phyloP scores from a whole-genome alignment of 768 basidiomycete genomes.

The Suillus sp. region DNA sequence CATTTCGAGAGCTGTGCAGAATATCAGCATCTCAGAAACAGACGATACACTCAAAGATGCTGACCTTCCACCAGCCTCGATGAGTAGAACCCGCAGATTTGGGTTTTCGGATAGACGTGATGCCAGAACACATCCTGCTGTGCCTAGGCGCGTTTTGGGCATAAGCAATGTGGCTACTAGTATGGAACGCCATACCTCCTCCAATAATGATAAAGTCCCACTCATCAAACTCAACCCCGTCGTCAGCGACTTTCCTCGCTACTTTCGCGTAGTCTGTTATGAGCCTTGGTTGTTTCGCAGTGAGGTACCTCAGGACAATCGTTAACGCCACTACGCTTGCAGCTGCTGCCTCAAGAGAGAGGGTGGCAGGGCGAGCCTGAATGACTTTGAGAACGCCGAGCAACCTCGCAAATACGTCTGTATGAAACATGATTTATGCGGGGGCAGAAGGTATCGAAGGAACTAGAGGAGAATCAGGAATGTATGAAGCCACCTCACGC shows the following conservation, averaged over 20 bases:
- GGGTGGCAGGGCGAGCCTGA: not conserved
- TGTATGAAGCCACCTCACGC: not conserved
- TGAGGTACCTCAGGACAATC: slow-evolving; percentile 9
- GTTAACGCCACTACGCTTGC: slow-evolving; percentile 15
- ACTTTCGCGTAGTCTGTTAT: slow-evolving; percentile 19
- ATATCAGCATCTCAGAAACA: not conserved
- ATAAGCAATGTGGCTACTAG: not conserved
- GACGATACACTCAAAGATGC: not conserved
- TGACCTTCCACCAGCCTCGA: slow-evolving; percentile 51
- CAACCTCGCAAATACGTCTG: not conserved
- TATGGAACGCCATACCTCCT: slow-evolving; percentile 42
- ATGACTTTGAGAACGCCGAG: slow-evolving; percentile 5
- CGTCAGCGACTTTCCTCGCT: slow-evolving; percentile 11
- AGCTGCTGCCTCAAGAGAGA: slow-evolving; percentile 6
- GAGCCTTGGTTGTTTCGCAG: slow-evolving; percentile 12
- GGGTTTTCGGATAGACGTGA: slow-evolving; percentile 44
- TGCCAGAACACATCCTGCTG: slow-evolving; percentile 48
- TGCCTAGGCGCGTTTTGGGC: slow-evolving; percentile 28
- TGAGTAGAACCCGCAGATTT: slow-evolving; percentile 39
- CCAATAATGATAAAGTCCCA: slow-evolving; percentile 58
- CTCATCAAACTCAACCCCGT: slow-evolving; percentile 26
- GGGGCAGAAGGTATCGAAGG: not conserved
- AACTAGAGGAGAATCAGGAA: not conserved
- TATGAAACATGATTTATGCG: not conserved
- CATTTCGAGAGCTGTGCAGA: slow-evolving; percentile 44